Base-by-base conservation (phyloP, 163 green algal species). In the Coccomyxa subellipsoidea region DNA sequence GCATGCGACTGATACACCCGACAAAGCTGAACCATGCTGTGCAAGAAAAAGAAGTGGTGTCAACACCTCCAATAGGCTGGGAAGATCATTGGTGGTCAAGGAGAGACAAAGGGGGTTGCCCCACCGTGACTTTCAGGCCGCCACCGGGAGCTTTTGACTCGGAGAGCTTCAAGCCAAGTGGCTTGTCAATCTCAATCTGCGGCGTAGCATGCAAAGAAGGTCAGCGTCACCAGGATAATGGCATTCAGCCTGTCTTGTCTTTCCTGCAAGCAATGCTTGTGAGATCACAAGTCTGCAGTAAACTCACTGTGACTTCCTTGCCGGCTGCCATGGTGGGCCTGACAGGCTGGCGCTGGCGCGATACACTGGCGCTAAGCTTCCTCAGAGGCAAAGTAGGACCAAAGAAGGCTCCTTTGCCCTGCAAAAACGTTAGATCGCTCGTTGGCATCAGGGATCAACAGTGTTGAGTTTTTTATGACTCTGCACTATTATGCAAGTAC, bases 121-220 rank as follows among this genome's bases (percentile, higher is more conserved):
- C 25, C 54, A 94, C 92, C 88, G 93, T 95, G 18, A 99, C 93
- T 2, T 94, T 84, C 23, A 98, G 88, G 53, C 95, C 96, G 53
- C 94, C 95, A 79, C 89, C 89, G 15, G 86, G 54, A 21, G 83
- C 84, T 35, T 89, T 95, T 39, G 87, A 92, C 77, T 93, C 86
- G n/a, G 86, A 90, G 34, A 99, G 87, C 53, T 87, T 90, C 39
- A 99, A 87, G n/a, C 96, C 96, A 47, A 98, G 85, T 0, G 96
- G 96, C 91, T 99, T 99, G 80, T 99, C 96, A 27, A 99, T 88
- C 25, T 98, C 94, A 2, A 98, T 90, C 83, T 87, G 75, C 38
- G n/a, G 70, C 0, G 8, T 25, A 32, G 32, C 34, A 77, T 34
- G 1, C 70, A 35, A n/a, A n/a, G 47, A 1, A 59, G 8, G 32